Conservation (phyloP, 1,284 basidiomycete species). For the Ganoderma sinense region DNA sequence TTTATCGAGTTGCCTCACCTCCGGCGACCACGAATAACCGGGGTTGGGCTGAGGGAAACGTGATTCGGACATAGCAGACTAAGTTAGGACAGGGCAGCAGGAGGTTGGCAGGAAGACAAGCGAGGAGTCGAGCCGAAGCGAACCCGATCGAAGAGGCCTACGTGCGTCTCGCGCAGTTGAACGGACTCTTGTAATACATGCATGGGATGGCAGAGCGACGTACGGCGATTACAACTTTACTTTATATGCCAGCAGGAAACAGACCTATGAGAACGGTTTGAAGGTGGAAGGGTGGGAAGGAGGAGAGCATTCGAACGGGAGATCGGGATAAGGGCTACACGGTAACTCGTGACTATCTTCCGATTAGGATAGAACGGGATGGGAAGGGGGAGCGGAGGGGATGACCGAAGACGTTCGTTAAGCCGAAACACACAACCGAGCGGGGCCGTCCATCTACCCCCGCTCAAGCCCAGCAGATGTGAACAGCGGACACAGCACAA, state of each 20-base stretch:
- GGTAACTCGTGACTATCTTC: slow-evolving; percentile 1
- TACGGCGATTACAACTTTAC: slow-evolving; percentile 28
- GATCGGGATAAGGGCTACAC: background rate
- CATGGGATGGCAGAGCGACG: slow-evolving; percentile 3
- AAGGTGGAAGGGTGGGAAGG: background rate
- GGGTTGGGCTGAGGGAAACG: background rate
- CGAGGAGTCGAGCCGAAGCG: background rate
- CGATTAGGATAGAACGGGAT: background rate
- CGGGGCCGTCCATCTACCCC: background rate
- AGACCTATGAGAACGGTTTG: background rate
- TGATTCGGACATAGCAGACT: background rate
- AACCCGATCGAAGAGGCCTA: slow-evolving; percentile 7
- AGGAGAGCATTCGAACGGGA: background rate
- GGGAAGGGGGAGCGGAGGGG: background rate
- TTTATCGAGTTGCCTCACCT: background rate
- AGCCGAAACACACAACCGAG: slow-evolving; percentile 6
- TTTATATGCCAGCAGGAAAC: slow-evolving; percentile 28
- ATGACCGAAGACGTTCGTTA: background rate
- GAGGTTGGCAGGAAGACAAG: too few species aligned
- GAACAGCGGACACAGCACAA: background rate
- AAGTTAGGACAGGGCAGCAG: too few species aligned
- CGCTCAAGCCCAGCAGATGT: background rate
- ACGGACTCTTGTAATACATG: slow-evolving; percentile 26
- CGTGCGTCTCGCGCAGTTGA: slow-evolving; percentile 24
- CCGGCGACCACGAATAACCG: background rate